Evolutionary conservation across 164 flowering plant species (phyloP), one percentile per base, ranked within the genome.

Genomic region (Houttuynia cordata): DNA sequence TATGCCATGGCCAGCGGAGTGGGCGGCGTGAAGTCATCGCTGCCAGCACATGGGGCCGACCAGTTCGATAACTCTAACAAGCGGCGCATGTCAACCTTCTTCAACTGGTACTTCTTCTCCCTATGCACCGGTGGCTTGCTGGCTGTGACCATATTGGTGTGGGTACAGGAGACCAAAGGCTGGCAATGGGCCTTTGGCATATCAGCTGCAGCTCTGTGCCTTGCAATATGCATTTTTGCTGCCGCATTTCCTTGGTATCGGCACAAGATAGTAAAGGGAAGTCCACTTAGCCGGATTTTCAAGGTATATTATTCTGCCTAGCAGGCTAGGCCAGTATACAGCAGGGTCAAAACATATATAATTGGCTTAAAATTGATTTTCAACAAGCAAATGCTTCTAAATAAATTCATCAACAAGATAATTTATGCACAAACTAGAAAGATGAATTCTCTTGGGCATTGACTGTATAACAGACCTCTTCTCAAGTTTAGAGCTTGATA

Each of bases 21-120:
- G 4, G 81, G 81, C 0, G 74, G 79, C 30, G 65, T 78, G 2
- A 78, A 78, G 62, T 75, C 75, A n/a, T 62, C 74, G n/a, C 42
- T 78, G 42, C 74, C 76, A 0, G 53, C 77, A 0, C 65, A 65
- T 34, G 79, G 81, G 3, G 81, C 81, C 10, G 79, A 78, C 45
- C 81, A 78, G 56, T 20, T 52, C 34, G 71, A 72, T 22, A 68
- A 51, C 19, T 52, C 51, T 12, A 70, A 76, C n/a, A 49, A 67
- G 55, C 67, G 63, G 51, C 66, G 60, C 25, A 53, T 71, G 8
- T 73, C 79, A 1, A 57, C 79, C 19, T 78, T 70, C 67, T 78
- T 78, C 65, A 78, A 78, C 51, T 73, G 65, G 59, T 73, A 62
- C 64, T 73, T 73, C 62, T 78, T 78, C 51, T 64, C 67, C 53